Evolutionary conservation across 2,329 filamentous ascomycete genomes (phyloP).

Genomic region (Scytalidium lignicola): DNA sequence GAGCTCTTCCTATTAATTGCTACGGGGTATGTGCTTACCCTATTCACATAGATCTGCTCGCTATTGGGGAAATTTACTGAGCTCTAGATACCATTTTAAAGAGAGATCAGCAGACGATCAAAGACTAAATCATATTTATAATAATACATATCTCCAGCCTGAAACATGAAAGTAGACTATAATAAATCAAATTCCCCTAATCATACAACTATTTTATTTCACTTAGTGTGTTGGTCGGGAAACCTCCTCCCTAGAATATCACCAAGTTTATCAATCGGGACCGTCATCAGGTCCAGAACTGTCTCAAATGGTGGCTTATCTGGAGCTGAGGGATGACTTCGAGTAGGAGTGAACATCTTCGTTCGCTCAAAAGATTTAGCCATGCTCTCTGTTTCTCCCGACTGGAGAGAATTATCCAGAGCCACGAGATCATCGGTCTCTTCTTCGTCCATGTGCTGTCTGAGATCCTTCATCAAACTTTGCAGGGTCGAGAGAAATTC

Average conservation of each 20-base stretch:
- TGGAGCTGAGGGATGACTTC: conserved; percentile 12
- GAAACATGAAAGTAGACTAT: too few relatives aligned
- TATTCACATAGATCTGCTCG: too few relatives aligned
- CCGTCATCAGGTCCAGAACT: conserved; percentile 45
- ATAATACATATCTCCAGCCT: too few relatives aligned
- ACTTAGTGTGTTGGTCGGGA: conserved; percentile 29
- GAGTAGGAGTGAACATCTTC: conserved; percentile 47
- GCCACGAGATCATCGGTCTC: conserved; percentile 43
- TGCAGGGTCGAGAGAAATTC: conserved; percentile 40
- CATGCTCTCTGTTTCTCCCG: conserved; percentile 30
- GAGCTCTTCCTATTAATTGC: too few relatives aligned
- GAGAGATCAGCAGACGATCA: too few relatives aligned
- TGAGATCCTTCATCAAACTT: conserved; percentile 37
- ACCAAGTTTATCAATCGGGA: conserved; percentile 50
- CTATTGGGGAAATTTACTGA: too few relatives aligned
- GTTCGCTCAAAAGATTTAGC: conserved; percentile 43
- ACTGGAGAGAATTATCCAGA: conserved; percentile 38
- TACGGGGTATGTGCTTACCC: too few relatives aligned
- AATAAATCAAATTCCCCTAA: too few relatives aligned
- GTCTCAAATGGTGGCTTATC: conserved; percentile 50
- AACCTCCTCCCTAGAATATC: conserved; percentile 52
- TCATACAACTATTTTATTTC: neutral
- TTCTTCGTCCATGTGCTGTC: conserved; percentile 44
- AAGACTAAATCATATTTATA: too few relatives aligned
- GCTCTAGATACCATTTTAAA: too few relatives aligned